Conservation (phyloP, 805 yeast species). For the Monosporozyma servazzii region DNA sequence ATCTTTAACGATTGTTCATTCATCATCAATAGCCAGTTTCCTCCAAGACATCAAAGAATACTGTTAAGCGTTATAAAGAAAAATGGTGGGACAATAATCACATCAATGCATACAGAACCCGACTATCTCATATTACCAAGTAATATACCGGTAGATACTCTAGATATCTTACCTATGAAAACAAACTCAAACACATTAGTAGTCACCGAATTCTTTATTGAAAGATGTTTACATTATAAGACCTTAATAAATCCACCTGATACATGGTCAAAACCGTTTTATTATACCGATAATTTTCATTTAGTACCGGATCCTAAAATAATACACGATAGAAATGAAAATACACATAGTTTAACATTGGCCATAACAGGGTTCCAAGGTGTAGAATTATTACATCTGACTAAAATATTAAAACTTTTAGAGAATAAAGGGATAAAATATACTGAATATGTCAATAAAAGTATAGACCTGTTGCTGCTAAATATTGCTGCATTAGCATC, state of each 20-base stretch:
- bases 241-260: constrained; percentile 37
- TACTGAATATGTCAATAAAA: constrained; percentile 20
- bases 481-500: constrained; percentile 24
- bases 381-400: constrained; percentile 61
- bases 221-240: constrained; percentile 56
- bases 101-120: background rate
- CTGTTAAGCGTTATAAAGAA: constrained; percentile 17
- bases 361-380: constrained; percentile 72
- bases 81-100: constrained; percentile 17
- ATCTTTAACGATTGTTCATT: constrained; percentile 12
- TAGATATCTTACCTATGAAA: constrained; percentile 1
- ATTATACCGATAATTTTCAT: constrained; percentile 19
- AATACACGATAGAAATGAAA: constrained; percentile 8
- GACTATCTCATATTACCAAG: constrained; percentile 18
- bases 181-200: constrained; percentile 15
- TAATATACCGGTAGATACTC: constrained; percentile 9
- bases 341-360: constrained; percentile 22
- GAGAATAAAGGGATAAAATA: constrained; percentile 31
- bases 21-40: constrained; percentile 12
- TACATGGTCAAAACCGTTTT: constrained; percentile 54
- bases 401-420: constrained; percentile 47
- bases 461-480: constrained; percentile 24
- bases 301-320: constrained; percentile 20
- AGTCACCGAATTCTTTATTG: constrained; percentile 76
- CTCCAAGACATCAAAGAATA: constrained; percentile 14